These are phyloP conservation scores for Phytophthora pistaciae DNA, from an alignment of 352 stramenopile genomes.

Conservation along the genomic window DNA sequence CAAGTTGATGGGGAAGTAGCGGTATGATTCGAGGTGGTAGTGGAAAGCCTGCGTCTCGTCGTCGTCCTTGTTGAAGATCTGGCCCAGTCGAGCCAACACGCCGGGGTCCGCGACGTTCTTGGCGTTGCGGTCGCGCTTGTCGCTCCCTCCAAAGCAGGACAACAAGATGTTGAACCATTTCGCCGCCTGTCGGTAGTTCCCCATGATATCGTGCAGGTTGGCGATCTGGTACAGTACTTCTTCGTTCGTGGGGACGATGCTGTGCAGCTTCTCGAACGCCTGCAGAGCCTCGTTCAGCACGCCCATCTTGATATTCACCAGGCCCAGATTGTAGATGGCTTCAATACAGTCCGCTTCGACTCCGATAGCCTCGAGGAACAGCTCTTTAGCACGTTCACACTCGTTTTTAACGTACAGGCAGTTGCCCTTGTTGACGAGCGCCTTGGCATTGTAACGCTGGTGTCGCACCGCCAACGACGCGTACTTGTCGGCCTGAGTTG, in stretches of 20 bases:
- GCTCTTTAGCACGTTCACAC: conserved; percentile 93
- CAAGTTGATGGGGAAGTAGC: conserved; percentile 96
- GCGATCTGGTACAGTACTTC: conserved; percentile 97
- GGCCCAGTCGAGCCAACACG: conserved; percentile 90
- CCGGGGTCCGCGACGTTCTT: conserved; percentile 81
- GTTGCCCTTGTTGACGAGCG: conserved; percentile 98
- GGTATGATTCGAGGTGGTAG: conserved; percentile 96
- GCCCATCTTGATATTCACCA: conserved; percentile 91
- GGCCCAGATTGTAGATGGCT: conserved; percentile 97
- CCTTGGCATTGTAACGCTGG: conserved; percentile 97
- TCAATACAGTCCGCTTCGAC: conserved; percentile 96
- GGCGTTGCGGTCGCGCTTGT: conserved; percentile 60
- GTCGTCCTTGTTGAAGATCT: conserved; percentile 96
- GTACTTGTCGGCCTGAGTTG: conserved; percentile 93
- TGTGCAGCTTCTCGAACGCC: conserved; percentile 98
- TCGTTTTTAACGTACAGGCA: conserved; percentile 96
- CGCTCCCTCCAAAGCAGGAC: conserved; percentile 89
- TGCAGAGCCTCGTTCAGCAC: conserved; percentile 93
- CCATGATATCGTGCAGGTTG: conserved; percentile 94
- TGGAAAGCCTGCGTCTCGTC: conserved; percentile 96
- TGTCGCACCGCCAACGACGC: conserved; percentile 91
- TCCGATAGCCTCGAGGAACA: conserved; percentile 96
- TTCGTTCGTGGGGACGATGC: conserved; percentile 92
- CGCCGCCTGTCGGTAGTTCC: conserved; percentile 85
- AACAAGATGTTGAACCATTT: conserved; percentile 97